Percentiles rank a stretch among this genome's conserved stretches.
Evolutionary conservation across 139 green algal genomes (phyloP).

Genomic region (Volvox reticuliferus): DNA sequence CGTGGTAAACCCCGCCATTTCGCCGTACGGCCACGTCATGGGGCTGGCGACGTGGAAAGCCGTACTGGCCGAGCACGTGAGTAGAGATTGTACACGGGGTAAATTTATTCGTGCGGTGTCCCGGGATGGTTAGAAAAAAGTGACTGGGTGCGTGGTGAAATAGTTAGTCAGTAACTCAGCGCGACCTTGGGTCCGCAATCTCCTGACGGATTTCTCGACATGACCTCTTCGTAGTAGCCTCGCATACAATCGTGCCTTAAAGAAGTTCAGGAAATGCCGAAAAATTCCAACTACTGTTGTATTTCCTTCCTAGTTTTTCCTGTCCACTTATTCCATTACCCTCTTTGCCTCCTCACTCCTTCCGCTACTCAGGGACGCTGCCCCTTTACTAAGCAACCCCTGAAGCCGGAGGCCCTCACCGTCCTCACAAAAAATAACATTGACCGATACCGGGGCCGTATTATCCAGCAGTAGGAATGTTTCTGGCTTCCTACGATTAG

Average conservation of each 20-base stretch:
- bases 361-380: constrained; percentile 68
- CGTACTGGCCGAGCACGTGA: constrained; percentile 77
- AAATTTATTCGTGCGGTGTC: no score
- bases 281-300: no score
- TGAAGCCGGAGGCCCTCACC: constrained; percentile 80
- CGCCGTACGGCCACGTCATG: constrained; percentile 87
- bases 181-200: no score
- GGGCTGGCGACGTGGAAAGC: constrained; percentile 92
- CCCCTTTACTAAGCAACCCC: constrained; percentile 92
- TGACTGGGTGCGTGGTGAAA: no score
- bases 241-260: no score
- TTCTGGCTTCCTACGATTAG: no score
- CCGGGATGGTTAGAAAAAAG: no score
- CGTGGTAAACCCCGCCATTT: constrained; percentile 85
- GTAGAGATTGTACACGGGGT: not conserved
- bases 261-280: no score
- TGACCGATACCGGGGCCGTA: constrained; percentile 59
- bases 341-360: not conserved
- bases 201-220: no score
- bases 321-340: not conserved
- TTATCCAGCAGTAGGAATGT: constrained; percentile 17
- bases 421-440: constrained; percentile 86
- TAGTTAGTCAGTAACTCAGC: no score
- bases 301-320: no score
- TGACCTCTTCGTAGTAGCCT: no score